A percentile compares a stretch with the other conserved stretches of the same genome.
phyloP scores from a whole-genome alignment of 2,329 filamentous ascomycete species.

The Acephala macrosclerotiorum region DNA sequence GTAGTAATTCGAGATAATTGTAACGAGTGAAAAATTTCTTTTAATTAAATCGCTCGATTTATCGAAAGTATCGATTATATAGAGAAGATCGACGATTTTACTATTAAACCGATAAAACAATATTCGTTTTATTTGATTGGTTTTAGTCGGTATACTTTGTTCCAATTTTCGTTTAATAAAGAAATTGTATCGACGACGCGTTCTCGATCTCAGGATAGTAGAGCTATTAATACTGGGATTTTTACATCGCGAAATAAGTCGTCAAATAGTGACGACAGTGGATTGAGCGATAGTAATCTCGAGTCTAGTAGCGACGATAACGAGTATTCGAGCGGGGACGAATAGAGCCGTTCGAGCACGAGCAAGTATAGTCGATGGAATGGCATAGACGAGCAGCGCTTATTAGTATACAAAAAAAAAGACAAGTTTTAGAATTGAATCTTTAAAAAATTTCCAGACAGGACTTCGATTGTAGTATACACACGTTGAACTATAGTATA shows the following conservation, averaged over 20 bases:
- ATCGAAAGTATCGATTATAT: slow-evolving; percentile 22
- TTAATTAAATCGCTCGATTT: slow-evolving; percentile 22
- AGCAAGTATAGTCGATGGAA: background rate
- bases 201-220: slow-evolving; percentile 25
- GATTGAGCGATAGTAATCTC: slow-evolving; percentile 14
- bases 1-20: slow-evolving; percentile 19
- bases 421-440: slow-evolving; percentile 31
- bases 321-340: slow-evolving; percentile 12
- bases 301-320: slow-evolving; percentile 12
- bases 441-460: slow-evolving; percentile 18
- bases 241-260: too few species aligned
- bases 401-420: slow-evolving; percentile 15
- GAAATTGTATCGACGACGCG: slow-evolving; percentile 1
- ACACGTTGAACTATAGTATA: slow-evolving; percentile 20
- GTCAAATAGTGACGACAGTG: slow-evolving; percentile 11
- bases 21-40: slow-evolving; percentile 24
- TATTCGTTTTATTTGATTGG: slow-evolving; percentile 9
- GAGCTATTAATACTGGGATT: slow-evolving; percentile 25
- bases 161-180: background rate
- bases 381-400: slow-evolving; percentile 4
- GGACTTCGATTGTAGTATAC: slow-evolving; percentile 18
- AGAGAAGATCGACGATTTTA: slow-evolving; percentile 18
- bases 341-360: slow-evolving; percentile 1
- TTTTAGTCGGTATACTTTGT: slow-evolving; percentile 24
- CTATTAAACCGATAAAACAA: slow-evolving; percentile 1